Percentiles rank a stretch among this genome's conserved stretches.
Conservation (phyloP, 768 basidiomycete species). For the Mycena epipterygia region DNA sequence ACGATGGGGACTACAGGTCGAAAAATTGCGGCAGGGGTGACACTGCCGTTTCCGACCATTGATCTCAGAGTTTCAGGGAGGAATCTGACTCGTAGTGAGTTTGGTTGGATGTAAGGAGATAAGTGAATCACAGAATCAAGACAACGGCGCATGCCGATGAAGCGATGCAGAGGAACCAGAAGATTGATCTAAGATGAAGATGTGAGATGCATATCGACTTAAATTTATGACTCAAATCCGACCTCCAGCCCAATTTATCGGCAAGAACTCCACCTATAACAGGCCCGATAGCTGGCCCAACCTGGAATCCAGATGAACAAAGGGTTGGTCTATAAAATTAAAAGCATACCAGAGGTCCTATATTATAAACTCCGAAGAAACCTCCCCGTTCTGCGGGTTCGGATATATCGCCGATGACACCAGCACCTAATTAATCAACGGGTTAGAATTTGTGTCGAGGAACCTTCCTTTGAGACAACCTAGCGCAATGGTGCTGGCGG, state of each 20-base stretch:
- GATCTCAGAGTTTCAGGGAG: constrained; percentile 68
- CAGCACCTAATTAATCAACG: constrained; percentile 63
- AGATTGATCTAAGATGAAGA: constrained; percentile 60
- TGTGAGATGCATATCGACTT: constrained; percentile 13
- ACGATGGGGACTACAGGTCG: constrained; percentile 68
- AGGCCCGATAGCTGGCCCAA: constrained; percentile 73
- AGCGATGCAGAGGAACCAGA: constrained; percentile 72
- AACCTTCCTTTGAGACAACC: constrained; percentile 54
- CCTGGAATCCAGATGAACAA: constrained; percentile 45
- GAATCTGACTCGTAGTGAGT: constrained; percentile 57
- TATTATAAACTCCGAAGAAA: constrained; percentile 75
- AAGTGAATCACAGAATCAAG: constrained; percentile 61
- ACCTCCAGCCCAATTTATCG: constrained; percentile 76
- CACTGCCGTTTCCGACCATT: constrained; percentile 68
- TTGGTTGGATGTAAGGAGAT: too few species aligned
- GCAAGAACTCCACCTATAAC: constrained; percentile 73
- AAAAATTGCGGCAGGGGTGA: constrained; percentile 58
- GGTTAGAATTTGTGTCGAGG: not conserved
- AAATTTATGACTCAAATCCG: constrained; percentile 15
- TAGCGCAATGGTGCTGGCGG: constrained; percentile 83
- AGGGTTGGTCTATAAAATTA: constrained; percentile 9
- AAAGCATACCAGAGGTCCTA: constrained; percentile 69
- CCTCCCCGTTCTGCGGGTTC: constrained; percentile 80
- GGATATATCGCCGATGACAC: constrained; percentile 85
- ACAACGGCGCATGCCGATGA: constrained; percentile 60